These are phyloP conservation scores for Cylindrotheca fusiformis DNA, from an alignment of 108 stramenopile genomes.

Conservation along the genomic window DNA sequence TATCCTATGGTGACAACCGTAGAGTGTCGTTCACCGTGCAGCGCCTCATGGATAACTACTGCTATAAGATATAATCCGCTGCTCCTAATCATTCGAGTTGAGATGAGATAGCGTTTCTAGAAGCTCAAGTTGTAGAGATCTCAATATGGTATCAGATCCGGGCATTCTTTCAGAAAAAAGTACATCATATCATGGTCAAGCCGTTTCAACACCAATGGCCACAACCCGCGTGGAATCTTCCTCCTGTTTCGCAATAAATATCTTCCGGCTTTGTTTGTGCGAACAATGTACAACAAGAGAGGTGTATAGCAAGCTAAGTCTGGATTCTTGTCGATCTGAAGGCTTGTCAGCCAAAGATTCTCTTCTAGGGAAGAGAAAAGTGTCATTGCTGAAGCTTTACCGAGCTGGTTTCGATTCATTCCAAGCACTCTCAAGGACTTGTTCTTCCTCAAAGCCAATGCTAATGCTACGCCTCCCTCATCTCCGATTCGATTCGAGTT, in stretches of 20 bases:
- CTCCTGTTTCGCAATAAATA: constrained; percentile 22
- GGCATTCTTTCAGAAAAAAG: constrained; percentile 19
- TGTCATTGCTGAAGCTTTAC: constrained; percentile 19
- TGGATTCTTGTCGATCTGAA: constrained; percentile 26
- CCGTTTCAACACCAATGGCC: constrained; percentile 22
- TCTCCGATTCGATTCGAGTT: constrained; percentile 50
- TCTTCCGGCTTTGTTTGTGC: constrained; percentile 28
- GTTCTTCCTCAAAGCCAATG: constrained; percentile 25
- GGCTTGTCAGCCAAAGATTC: constrained; percentile 17
- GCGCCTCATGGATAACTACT: too few relatives aligned
- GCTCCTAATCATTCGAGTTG: too few relatives aligned
- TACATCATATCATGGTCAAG: constrained; percentile 14
- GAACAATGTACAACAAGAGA: constrained; percentile 2
- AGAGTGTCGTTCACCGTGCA: too few relatives aligned
- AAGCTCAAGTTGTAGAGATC: too few relatives aligned
- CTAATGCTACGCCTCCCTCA: constrained; percentile 36
- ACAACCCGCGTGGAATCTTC: constrained; percentile 2
- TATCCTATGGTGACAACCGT: too few relatives aligned
- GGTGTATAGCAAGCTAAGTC: background rate
- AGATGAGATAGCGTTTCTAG: too few relatives aligned
- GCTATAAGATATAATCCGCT: too few relatives aligned
- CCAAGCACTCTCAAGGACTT: constrained; percentile 30
- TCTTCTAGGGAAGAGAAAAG: constrained; percentile 22
- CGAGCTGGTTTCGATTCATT: constrained; percentile 42
- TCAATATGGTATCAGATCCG: constrained; percentile 15